Base-by-base conservation (phyloP, 805 yeast species). In the Cyberlindnera mrakii region DNA sequence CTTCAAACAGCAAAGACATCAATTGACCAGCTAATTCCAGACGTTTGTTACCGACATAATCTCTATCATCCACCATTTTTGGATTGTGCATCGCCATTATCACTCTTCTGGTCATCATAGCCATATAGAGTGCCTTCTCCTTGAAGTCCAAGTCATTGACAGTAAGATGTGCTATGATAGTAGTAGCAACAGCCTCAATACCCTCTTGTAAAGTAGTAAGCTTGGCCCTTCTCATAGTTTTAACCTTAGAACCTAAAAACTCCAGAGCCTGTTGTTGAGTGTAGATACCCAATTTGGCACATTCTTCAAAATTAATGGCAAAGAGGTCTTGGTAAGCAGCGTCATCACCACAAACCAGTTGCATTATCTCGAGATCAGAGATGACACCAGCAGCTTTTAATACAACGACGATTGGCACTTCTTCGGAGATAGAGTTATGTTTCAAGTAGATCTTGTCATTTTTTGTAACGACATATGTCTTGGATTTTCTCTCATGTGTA, bases 1-100 rank as follows among this genome's bases (percentile, higher is more conserved):
- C 99, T 69, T 93, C 99, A 63, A 93, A 93, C 48, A 93, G 67
- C 51, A 93, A 71, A 6, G 98, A 88, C 87, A 93, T 86, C 60
- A 93, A 74, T 66, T 93, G 99, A 45, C 99, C 99, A 0, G 99
- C 99, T 59, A 93, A 71, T 67, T 93, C 99, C 51, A 93, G 72
- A 67, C 99, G 85, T 65, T 93, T 93, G 67, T 91, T 91, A 71
- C 99, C 99, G 36, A 93, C 98, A 59, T 93, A 93, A 69, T 93
- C 99, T 66, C 98, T 80, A 65, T 93, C 99, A 59, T 93, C 99
- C n/a, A 93, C 96, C 82, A 88, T 82, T 52, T 81, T 80, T 7
- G 97, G 95, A 57, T 93, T 85, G 50, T 86, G 82, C 82, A 93
- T 87, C 5, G 99, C 87, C 95, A 88, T 87, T 18, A 93, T 75